phyloP scores from a whole-genome alignment of 2,329 filamentous ascomycete species.

The Triangularia verruculosa region DNA sequence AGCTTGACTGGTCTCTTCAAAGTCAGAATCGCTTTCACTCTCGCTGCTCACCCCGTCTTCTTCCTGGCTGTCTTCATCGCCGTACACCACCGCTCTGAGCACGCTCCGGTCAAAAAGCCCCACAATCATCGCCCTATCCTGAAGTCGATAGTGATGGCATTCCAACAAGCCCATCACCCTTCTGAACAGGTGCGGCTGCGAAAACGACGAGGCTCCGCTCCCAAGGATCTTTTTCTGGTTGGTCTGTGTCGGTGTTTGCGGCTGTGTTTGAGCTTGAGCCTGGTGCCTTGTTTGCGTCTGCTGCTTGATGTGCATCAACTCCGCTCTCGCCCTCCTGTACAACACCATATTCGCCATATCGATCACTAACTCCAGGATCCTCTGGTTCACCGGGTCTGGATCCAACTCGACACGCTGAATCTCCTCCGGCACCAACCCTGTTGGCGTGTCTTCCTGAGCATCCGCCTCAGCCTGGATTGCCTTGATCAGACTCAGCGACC shows the following conservation, averaged over 20 bases:
- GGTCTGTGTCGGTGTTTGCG: background rate
- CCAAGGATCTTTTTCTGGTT: background rate
- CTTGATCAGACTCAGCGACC: slow-evolving; percentile 36
- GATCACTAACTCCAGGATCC: slow-evolving; percentile 78
- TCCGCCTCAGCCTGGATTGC: slow-evolving; percentile 26
- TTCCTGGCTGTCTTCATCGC: slow-evolving; percentile 57
- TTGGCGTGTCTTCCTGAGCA: slow-evolving; percentile 6
- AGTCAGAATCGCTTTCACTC: slow-evolving; percentile 8
- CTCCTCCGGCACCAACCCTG: slow-evolving; percentile 10
- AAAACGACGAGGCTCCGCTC: slow-evolving; percentile 63
- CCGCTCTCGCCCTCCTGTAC: slow-evolving; percentile 79
- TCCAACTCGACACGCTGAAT: slow-evolving; percentile 37
- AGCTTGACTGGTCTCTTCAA: background rate
- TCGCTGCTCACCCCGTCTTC: slow-evolving; percentile 6
- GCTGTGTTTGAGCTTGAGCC: background rate
- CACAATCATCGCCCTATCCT: slow-evolving; percentile 83
- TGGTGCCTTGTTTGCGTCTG: slow-evolving; percentile 53
- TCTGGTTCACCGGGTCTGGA: slow-evolving; percentile 57
- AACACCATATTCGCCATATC: slow-evolving; percentile 92
- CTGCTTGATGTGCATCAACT: slow-evolving; percentile 75
- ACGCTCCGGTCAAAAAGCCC: slow-evolving; percentile 93
- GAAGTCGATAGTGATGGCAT: slow-evolving; percentile 83
- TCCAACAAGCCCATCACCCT: slow-evolving; percentile 83
- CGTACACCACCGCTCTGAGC: slow-evolving; percentile 78
- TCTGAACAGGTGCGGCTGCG: slow-evolving; percentile 73